Evolutionary conservation across 371 early-diverging fungal species (phyloP).

Genomic region (Mucor saturninus): DNA sequence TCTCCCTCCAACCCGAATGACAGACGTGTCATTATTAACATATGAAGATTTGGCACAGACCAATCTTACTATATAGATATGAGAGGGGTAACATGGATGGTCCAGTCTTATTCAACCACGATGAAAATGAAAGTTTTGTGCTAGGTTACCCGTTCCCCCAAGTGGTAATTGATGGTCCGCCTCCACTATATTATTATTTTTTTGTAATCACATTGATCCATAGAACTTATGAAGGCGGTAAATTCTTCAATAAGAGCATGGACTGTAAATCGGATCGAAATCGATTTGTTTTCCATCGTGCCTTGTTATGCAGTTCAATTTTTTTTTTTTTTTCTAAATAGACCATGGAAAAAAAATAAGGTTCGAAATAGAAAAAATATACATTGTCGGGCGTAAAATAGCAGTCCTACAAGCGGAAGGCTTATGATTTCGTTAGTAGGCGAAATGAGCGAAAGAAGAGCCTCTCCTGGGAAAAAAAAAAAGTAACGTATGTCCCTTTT

Average conservation of each 20-base stretch:
- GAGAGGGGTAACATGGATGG: background rate
- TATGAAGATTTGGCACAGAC: background rate
- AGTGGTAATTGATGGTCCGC: slow-evolving; percentile 1
- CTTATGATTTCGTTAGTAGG: slow-evolving; percentile 1
- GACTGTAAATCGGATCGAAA: too few relatives aligned
- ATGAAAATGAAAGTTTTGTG: slow-evolving; percentile 13
- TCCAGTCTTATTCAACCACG: slow-evolving; percentile 30
- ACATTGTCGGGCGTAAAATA: background rate
- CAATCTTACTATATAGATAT: background rate
- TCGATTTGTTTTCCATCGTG: too few relatives aligned
- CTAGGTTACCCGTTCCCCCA: slow-evolving; percentile 19
- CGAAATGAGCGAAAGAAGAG: background rate
- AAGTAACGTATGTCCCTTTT: background rate
- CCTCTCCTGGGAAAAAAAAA: background rate
- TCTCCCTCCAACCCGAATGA: background rate
- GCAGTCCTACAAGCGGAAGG: background rate
- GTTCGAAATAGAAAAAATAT: background rate
- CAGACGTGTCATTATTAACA: background rate
- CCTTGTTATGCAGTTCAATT: too few relatives aligned
- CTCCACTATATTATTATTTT: background rate
- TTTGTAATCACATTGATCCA: background rate
- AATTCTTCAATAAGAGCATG: too few relatives aligned
- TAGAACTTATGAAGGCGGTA: too few relatives aligned
- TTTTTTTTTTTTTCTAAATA: too few relatives aligned
- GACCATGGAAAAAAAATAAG: background rate